Conservation (phyloP, 768 basidiomycete species). For the Mycena galopus region DNA sequence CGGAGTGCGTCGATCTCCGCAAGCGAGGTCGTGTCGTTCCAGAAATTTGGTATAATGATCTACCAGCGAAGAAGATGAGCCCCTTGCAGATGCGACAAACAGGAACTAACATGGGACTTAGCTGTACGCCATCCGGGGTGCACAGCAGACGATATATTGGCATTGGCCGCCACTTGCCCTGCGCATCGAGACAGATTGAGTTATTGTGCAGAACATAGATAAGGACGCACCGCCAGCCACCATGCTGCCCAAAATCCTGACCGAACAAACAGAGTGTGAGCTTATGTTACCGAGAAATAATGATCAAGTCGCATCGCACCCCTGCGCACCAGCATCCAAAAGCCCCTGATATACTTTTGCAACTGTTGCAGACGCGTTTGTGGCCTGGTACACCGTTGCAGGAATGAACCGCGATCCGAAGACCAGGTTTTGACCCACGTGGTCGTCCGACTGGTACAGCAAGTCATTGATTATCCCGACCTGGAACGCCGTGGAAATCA, state of each 20-base stretch:
- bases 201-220: not conserved
- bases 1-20: slow-evolving; percentile 36
- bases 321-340: slow-evolving; percentile 31
- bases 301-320: slow-evolving; percentile 6
- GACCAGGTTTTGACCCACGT: slow-evolving; percentile 17
- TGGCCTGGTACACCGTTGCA: slow-evolving; percentile 19
- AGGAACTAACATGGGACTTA: slow-evolving; percentile 48
- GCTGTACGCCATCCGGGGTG: slow-evolving; percentile 52
- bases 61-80: not conserved
- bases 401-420: slow-evolving; percentile 38
- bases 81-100: not conserved
- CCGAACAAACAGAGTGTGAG: not conserved
- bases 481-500: not conserved
- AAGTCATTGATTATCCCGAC: slow-evolving; percentile 27
- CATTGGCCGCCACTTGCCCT: slow-evolving; percentile 51
- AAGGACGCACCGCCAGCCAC: slow-evolving; percentile 38
- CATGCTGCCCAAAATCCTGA: slow-evolving; percentile 37
- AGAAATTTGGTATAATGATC: slow-evolving; percentile 33
- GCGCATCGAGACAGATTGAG: not conserved
- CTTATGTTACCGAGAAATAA: no score
- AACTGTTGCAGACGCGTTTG: slow-evolving; percentile 28
- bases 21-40: slow-evolving; percentile 34
- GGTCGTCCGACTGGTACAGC: slow-evolving; percentile 30
- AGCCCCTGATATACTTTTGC: slow-evolving; percentile 25
- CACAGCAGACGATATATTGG: slow-evolving; percentile 46